Conservation (phyloP, 129 eudicot genomes). For the Pittosporum tobira region DNA sequence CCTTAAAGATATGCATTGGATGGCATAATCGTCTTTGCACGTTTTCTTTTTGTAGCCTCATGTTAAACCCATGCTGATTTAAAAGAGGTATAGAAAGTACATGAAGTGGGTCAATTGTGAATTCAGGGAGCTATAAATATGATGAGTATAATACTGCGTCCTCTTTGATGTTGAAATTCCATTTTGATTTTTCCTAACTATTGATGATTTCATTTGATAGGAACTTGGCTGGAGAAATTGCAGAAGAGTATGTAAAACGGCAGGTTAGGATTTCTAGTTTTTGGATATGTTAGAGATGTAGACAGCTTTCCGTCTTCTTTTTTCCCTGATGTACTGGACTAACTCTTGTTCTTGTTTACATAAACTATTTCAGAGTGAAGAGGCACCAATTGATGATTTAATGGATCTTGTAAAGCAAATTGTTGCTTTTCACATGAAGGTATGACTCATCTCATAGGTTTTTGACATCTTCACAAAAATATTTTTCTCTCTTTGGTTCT, state of each 20-base stretch:
- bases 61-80: too few relatives aligned
- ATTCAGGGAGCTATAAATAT: neutral
- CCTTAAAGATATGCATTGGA: too few relatives aligned
- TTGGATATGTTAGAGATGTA: neutral
- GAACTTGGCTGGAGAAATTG: conserved; percentile 83
- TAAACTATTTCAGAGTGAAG: conserved; percentile 55
- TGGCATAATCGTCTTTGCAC: too few relatives aligned
- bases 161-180: too few relatives aligned
- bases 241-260: conserved; percentile 62
- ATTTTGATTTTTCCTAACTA: conserved; percentile 9
- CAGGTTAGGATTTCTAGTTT: conserved; percentile 36
- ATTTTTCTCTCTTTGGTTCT: too few relatives aligned
- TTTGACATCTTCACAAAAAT: neutral
- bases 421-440: conserved; percentile 97
- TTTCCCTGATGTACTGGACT: neutral
- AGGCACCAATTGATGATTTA: conserved; percentile 54
- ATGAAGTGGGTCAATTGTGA: too few relatives aligned
- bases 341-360: neutral
- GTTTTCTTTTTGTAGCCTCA: too few relatives aligned
- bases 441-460: conserved; percentile 17
- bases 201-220: conserved; percentile 32
- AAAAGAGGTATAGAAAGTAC: too few relatives aligned
- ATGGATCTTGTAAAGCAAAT: conserved; percentile 84
- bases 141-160: neutral
- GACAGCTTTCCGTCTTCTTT: too few relatives aligned